Evolutionary conservation across 148 eudicot genomes (phyloP).

Genomic region (Vaccinium corymbosum): DNA sequence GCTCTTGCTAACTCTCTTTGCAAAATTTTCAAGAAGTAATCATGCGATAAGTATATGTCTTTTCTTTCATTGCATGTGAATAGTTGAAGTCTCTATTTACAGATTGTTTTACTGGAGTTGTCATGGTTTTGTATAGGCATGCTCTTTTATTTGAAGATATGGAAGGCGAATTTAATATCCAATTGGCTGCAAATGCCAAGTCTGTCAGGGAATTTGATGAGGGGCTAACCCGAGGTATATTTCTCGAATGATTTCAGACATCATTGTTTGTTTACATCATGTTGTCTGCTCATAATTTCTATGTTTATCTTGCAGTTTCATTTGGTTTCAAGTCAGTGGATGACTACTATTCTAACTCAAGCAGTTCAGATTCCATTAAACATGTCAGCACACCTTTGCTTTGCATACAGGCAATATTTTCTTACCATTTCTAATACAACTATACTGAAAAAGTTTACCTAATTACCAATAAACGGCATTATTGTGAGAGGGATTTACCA

Average conservation of each 20-base stretch:
- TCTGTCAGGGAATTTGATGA: slow-evolving; percentile 90
- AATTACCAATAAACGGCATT: neutral
- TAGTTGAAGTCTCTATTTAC: slow-evolving; percentile 8
- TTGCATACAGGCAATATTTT: slow-evolving; percentile 71
- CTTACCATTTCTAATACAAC: neutral
- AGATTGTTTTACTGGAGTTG: slow-evolving; percentile 10
- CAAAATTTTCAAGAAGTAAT: slow-evolving; percentile 72
- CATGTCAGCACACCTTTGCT: slow-evolving; percentile 70
- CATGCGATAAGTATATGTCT: neutral
- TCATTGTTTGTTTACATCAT: neutral
- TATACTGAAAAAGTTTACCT: neutral
- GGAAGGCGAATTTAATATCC: slow-evolving; percentile 80
- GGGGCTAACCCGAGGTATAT: slow-evolving; percentile 80
- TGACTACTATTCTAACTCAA: slow-evolving; percentile 79
- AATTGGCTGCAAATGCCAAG: slow-evolving; percentile 72
- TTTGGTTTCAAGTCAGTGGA: slow-evolving; percentile 98
- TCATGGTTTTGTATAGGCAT: slow-evolving; percentile 50
- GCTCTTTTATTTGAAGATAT: slow-evolving; percentile 77
- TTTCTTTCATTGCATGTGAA: neutral
- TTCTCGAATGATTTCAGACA: neutral
- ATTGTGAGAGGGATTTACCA: neutral
- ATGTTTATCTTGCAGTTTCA: slow-evolving; percentile 55
- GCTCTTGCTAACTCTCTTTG: slow-evolving; percentile 78
- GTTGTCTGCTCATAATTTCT: slow-evolving; percentile 15
- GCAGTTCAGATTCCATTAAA: slow-evolving; percentile 86